Evolutionary conservation across 2,329 filamentous ascomycete genomes (phyloP).

Genomic region (Diaporthe capsici): DNA sequence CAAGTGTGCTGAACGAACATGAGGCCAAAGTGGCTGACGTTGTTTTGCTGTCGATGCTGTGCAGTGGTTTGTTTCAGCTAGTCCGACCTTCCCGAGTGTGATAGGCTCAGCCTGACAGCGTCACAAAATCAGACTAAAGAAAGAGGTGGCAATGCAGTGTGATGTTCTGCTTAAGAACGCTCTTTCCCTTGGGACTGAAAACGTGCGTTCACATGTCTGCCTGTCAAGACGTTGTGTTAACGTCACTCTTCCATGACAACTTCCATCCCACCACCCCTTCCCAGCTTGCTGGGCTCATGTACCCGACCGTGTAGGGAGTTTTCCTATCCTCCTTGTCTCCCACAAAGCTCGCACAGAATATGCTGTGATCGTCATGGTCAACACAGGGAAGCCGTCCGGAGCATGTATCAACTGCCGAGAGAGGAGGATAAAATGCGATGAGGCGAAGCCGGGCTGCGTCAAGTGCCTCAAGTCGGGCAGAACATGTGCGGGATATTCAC

Average conservation of each 20-base stretch:
- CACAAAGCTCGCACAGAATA: not conserved
- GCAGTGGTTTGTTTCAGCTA: conserved; percentile 31
- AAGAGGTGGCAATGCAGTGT: conserved; percentile 16
- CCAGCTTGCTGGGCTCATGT: not conserved
- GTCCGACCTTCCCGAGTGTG: conserved; percentile 19
- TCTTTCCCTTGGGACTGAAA: conserved; percentile 1
- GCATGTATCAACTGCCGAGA: conserved; percentile 38
- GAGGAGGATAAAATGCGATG: conserved; percentile 40
- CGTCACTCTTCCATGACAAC: conserved; percentile 1
- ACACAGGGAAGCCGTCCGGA: conserved; percentile 36
- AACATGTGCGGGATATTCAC: conserved; percentile 36
- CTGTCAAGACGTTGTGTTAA: not conserved
- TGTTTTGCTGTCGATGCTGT: conserved; percentile 26
- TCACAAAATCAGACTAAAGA: conserved; percentile 18
- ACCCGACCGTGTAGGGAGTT: not conserved
- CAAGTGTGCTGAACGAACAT: conserved; percentile 11
- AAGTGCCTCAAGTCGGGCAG: conserved; percentile 37
- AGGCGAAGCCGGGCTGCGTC: conserved; percentile 40
- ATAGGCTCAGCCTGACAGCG: conserved; percentile 30
- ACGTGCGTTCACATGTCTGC: not conserved
- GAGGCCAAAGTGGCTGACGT: conserved; percentile 25
- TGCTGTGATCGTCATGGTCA: conserved; percentile 32
- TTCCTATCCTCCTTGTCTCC: not conserved
- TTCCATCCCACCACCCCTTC: not conserved
- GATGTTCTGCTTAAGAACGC: conserved; percentile 14